Evolutionary conservation across 345 rosid genomes (phyloP).

Genomic region (Populus tremula): DNA sequence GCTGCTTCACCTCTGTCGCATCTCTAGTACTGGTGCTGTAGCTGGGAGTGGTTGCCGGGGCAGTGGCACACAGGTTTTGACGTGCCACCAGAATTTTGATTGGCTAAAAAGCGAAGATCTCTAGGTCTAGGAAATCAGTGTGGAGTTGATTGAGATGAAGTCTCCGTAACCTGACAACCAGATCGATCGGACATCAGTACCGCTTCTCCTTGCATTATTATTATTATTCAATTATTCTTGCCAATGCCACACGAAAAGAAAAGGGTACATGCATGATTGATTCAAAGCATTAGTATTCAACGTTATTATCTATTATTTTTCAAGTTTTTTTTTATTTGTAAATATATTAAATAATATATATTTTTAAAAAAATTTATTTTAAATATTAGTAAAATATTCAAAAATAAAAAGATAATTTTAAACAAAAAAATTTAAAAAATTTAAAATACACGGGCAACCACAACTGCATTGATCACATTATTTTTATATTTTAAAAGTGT

Average conservation of each 20-base stretch:
- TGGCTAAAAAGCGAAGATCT: constrained; percentile 12
- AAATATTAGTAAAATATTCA: no score
- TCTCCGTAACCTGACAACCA: neutral
- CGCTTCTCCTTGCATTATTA: neutral
- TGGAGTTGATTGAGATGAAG: constrained; percentile 12
- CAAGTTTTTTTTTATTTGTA: no score
- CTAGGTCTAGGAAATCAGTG: constrained; percentile 12
- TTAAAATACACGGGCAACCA: no score
- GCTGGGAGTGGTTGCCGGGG: neutral
- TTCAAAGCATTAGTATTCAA: no score
- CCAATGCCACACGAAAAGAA: neutral
- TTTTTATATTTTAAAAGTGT: no score
- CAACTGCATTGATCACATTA: no score
- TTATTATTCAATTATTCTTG: neutral
- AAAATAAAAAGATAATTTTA: no score
- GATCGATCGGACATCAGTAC: neutral
- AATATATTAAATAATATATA: no score
- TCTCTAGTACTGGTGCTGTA: neutral
- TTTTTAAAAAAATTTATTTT: no score
- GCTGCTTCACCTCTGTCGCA: neutral
- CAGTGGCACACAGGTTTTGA: neutral
- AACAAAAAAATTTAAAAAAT: no score
- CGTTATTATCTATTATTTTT: no score
- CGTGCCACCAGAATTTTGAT: neutral
- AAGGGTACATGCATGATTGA: neutral